Conservation (phyloP, 805 yeast genomes). For the Saccharomycopsis microspora region DNA sequence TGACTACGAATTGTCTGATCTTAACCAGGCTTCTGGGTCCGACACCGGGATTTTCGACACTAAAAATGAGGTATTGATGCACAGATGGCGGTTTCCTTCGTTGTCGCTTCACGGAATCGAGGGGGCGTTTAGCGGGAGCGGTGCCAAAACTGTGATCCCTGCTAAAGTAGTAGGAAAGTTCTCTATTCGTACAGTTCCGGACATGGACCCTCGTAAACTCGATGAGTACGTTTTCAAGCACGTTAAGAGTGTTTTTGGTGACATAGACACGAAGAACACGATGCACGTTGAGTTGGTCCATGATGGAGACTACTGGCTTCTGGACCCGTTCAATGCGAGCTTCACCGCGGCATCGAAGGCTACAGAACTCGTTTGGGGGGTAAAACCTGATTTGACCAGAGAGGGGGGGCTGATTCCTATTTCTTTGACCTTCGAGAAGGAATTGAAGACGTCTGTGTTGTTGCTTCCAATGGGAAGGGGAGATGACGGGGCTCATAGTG, state of each 20-base stretch:
- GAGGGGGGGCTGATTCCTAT: conserved; percentile 99
- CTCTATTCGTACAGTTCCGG: conserved; percentile 94
- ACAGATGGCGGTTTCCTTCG: conserved; percentile 98
- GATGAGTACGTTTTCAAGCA: conserved; percentile 68
- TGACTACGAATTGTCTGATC: conserved; percentile 74
- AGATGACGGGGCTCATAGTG: conserved; percentile 98
- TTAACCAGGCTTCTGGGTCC: conserved; percentile 84
- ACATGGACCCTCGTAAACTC: conserved; percentile 71
- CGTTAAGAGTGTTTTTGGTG: conserved; percentile 55
- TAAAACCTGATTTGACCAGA: conserved; percentile 93
- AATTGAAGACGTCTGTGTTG: conserved; percentile 73
- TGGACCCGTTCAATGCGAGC: conserved; percentile 85
- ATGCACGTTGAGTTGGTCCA: conserved; percentile 69
- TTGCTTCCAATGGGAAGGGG: conserved; percentile 97
- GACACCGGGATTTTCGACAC: conserved; percentile 65
- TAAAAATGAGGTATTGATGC: conserved; percentile 85
- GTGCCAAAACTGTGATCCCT: conserved; percentile 98
- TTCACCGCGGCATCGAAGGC: conserved; percentile 94
- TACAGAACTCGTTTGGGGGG: conserved; percentile 87
- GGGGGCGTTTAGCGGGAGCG: conserved; percentile 90
- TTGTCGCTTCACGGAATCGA: conserved; percentile 93
- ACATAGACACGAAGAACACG: conserved; percentile 68
- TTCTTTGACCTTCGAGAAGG: conserved; percentile 85
- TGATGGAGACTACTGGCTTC: conserved; percentile 94
- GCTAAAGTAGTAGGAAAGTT: conserved; percentile 90